Conservation (phyloP, 2,329 filamentous ascomycete genomes). For the Talaromyces verruculosus region DNA sequence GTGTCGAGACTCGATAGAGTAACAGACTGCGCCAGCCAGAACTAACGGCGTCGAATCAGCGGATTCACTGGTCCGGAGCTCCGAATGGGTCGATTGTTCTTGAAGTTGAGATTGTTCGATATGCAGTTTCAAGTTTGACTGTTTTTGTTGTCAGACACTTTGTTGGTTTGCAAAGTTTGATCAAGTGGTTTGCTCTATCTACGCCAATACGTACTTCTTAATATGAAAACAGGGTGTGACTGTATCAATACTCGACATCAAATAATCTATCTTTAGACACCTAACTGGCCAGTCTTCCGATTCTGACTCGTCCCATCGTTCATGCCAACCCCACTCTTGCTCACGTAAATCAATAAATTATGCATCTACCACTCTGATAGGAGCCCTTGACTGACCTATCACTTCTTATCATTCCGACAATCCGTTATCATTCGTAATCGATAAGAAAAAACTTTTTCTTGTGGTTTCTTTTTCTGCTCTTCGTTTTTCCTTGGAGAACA, state of each 20-base stretch:
- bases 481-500: background rate
- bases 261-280: background rate
- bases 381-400: slow-evolving; percentile 5
- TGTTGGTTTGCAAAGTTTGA: background rate
- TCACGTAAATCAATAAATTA: background rate
- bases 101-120: background rate
- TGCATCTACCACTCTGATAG: background rate
- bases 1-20: background rate
- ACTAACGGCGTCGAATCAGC: background rate
- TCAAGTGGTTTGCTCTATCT: background rate
- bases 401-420: background rate
- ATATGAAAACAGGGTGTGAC: background rate
- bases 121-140: background rate
- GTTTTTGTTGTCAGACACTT: background rate
- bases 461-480: background rate
- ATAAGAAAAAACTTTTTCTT: background rate
- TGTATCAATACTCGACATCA: background rate
- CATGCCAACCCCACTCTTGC: background rate
- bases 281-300: background rate
- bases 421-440: slow-evolving; percentile 12
- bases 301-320: background rate
- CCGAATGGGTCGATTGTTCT: slow-evolving; percentile 1
- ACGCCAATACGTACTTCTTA: background rate
- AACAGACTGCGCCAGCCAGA: background rate
- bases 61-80: background rate